Percentiles rank a stretch among this genome's conserved stretches.
These are phyloP conservation scores for Croton laevigatus DNA, from an alignment of 441 rosid species.

Conservation along the genomic window DNA sequence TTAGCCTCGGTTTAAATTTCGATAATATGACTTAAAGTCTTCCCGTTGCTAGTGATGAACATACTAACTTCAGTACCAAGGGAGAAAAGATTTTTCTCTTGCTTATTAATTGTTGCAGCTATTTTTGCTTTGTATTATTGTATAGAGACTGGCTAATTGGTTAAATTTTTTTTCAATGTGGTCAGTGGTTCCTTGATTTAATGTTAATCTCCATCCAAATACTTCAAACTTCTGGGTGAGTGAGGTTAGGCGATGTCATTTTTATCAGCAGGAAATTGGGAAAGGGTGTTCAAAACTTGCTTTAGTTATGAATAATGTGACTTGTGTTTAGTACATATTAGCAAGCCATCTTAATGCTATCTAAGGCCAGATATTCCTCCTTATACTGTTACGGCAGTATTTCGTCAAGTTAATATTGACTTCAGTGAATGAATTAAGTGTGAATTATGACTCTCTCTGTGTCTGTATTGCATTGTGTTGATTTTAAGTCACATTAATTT, in stretches of 20 bases:
- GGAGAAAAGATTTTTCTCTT: not conserved
- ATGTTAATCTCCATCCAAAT: not conserved
- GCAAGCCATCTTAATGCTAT: slow-evolving; percentile 1
- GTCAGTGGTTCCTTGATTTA: not conserved
- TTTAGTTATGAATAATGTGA: not conserved
- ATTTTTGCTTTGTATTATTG: slow-evolving; percentile 2
- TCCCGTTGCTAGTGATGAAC: slow-evolving; percentile 13
- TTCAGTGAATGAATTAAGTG: not conserved
- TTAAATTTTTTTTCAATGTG: slow-evolving; percentile 4
- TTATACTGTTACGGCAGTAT: not conserved
- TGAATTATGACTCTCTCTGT: not conserved
- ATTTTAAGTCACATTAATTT: not conserved
- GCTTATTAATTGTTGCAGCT: not conserved
- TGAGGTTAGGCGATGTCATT: not conserved
- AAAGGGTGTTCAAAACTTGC: not conserved
- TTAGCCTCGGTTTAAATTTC: slow-evolving; percentile 12
- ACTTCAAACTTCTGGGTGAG: not conserved
- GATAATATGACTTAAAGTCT: slow-evolving; percentile 3
- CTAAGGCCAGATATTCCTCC: slow-evolving; percentile 2
- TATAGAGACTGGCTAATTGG: slow-evolving; percentile 3
- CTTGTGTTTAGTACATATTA: not conserved
- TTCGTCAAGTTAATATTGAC: slow-evolving; percentile 1
- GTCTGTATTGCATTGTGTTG: not conserved
- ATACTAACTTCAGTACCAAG: slow-evolving; percentile 1
- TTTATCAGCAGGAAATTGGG: slow-evolving; percentile 3